Evolutionary conservation across 148 eudicot genomes (phyloP).

Genomic region (Cornus suecica): DNA sequence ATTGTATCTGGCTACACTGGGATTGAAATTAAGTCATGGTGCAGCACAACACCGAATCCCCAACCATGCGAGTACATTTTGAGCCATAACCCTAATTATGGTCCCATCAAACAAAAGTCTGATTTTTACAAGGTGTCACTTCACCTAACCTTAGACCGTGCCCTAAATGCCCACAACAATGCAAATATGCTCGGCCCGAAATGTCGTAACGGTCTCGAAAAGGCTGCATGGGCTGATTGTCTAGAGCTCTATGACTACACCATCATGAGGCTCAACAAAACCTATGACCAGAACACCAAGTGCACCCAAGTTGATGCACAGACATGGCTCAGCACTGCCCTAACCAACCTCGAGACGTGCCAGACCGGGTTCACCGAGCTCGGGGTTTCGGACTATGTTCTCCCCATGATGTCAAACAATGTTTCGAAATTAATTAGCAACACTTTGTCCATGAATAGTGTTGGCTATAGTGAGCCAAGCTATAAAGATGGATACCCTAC

Average conservation of each 20-base stretch:
- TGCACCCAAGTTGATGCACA: conserved; percentile 42
- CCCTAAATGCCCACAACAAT: conserved; percentile 24
- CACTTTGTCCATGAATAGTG: conserved; percentile 52
- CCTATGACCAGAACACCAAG: conserved; percentile 18
- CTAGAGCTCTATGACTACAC: conserved; percentile 60
- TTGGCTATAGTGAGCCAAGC: conserved; percentile 3
- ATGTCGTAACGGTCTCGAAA: conserved; percentile 35
- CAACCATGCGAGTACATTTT: conserved; percentile 55
- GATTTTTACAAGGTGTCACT: conserved; percentile 44
- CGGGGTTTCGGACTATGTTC: conserved; percentile 24
- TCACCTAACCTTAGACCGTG: conserved; percentile 40
- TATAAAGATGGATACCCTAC: conserved; percentile 37
- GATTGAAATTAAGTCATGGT: conserved; percentile 35
- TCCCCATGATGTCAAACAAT: conserved; percentile 37
- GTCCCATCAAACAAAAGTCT: conserved; percentile 29
- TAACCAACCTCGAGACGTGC: conserved; percentile 71
- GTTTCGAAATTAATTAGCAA: conserved; percentile 56
- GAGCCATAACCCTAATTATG: conserved; percentile 26
- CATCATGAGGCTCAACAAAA: conserved; percentile 42
- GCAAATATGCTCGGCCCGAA: conserved; percentile 30
- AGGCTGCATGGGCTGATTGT: conserved; percentile 69
- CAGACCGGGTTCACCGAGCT: conserved; percentile 50
- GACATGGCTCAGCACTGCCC: conserved; percentile 75
- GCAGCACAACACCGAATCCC: conserved; percentile 66
- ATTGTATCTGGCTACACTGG: conserved; percentile 14